These are phyloP conservation scores for Trichoderma sp. DNA, from an alignment of 2,329 filamentous ascomycete genomes.

Conservation along the genomic window DNA sequence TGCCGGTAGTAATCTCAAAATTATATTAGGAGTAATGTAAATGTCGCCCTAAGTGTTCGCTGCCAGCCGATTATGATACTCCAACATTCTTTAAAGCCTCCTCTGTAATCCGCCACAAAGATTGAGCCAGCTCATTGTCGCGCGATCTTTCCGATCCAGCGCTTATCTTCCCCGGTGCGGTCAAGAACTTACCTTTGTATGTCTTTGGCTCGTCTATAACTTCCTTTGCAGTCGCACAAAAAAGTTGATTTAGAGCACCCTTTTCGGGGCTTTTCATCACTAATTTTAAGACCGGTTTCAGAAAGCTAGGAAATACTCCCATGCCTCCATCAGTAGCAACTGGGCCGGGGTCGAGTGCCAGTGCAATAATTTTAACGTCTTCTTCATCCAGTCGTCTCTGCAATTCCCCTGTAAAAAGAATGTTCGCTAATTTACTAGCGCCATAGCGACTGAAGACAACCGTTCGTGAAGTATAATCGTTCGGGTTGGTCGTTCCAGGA, in stretches of 20 bases:
- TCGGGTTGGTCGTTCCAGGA: not conserved
- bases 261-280: conserved; percentile 2
- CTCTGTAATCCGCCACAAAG: not conserved
- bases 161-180: not conserved
- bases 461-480: not conserved
- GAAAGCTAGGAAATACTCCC: not conserved
- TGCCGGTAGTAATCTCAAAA: not conserved
- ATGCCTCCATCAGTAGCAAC: conserved; percentile 3
- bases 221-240: not conserved
- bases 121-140: not conserved
- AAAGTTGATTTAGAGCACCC: not conserved
- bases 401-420: not conserved
- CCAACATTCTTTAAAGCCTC: not conserved
- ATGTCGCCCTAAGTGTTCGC: not conserved
- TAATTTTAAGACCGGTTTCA: not conserved
- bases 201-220: not conserved
- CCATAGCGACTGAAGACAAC: not conserved
- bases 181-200: not conserved
- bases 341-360: not conserved
- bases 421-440: not conserved
- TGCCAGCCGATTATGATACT: not conserved
- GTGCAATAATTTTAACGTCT: not conserved
- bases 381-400: not conserved
- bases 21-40: not conserved
- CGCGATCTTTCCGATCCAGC: not conserved